Evolutionary conservation across 2,329 filamentous ascomycete genomes (phyloP), one percentile per base, ranked within the genome.

Genomic region (Zymoseptoria crescenta): DNA sequence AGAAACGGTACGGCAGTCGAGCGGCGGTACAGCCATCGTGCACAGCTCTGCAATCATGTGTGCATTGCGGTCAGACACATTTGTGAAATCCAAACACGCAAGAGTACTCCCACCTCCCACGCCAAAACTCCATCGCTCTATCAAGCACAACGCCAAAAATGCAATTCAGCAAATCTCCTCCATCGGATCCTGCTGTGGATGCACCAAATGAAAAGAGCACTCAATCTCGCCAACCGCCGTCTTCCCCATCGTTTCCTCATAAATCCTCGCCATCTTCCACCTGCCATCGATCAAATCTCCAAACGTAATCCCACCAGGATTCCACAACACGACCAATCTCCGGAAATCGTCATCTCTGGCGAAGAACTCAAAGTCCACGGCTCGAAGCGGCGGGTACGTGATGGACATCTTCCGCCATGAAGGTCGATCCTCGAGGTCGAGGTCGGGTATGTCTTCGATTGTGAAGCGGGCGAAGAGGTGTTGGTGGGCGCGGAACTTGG

Each of bases 361-460:
- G 27, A 58, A 48, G 48, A 60, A 60, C 13, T 56, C 56, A 20
- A 60, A 35, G 29, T 52, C 51, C 19, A 62, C 41, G 3, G 60
- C 60, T 20, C 51, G 10, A 8, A 60, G 19, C 21, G 60, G 56
- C 20, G 60, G 60, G 28, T 55, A 52, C 4, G 55, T 57, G 6
- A 62, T 24, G 10, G 55, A 54, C 60, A 60, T 62, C 4, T 56
- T 28, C 20, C 49, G 35, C 58, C 56, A 62, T 19, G 60, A 58
- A 8, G 56, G 56, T 21, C 49, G 28, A 21, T 56, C 20, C 13
- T 20, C 52, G n/a, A 49, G 20, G 2, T 55, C 59, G 21, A 56
- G 53, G 9, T 58, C 45, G n/a, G 59, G 59, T 16, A 61, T 24
- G 2, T 53, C 59, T 21, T 61, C 55, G 24, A 61, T 53, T 6